phyloP scores from a whole-genome alignment of 2,329 filamentous ascomycete species.

The Scleromitrula shiraiana region DNA sequence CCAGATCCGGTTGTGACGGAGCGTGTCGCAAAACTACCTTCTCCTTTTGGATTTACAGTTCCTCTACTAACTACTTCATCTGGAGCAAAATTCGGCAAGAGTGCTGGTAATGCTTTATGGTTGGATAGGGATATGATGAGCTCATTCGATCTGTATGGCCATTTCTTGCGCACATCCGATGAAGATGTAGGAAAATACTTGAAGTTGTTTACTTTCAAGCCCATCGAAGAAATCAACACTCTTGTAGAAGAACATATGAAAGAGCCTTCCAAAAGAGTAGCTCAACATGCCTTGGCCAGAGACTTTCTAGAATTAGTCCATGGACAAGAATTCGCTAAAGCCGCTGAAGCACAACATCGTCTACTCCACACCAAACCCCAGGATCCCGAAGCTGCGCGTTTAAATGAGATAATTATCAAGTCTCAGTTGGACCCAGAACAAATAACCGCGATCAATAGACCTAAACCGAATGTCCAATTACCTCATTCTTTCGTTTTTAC shows the following conservation, averaged over 20 bases:
- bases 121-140: slow-evolving; percentile 74
- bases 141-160: slow-evolving; percentile 81
- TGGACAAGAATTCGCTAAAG: slow-evolving; percentile 54
- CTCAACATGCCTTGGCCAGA: slow-evolving; percentile 74
- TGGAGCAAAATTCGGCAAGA: slow-evolving; percentile 92
- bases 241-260: slow-evolving; percentile 60
- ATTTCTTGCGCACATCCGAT: slow-evolving; percentile 78
- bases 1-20: slow-evolving; percentile 38
- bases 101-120: slow-evolving; percentile 89
- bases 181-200: slow-evolving; percentile 73
- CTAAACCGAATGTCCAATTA: slow-evolving; percentile 48
- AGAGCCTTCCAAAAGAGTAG: slow-evolving; percentile 63
- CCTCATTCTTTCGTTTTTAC: slow-evolving; percentile 47
- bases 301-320: slow-evolving; percentile 80
- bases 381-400: background rate
- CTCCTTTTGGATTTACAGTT: slow-evolving; percentile 79
- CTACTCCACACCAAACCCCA: slow-evolving; percentile 36
- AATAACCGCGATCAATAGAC: slow-evolving; percentile 38
- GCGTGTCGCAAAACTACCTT: slow-evolving; percentile 33
- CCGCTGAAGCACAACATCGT: slow-evolving; percentile 49
- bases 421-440: too few species aligned
- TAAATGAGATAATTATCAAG: background rate
- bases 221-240: slow-evolving; percentile 55
- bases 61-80: slow-evolving; percentile 79
- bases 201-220: slow-evolving; percentile 85